These are phyloP conservation scores for Ganoderma lingzhi DNA, from an alignment of 1,284 basidiomycete species.

Conservation along the genomic window DNA sequence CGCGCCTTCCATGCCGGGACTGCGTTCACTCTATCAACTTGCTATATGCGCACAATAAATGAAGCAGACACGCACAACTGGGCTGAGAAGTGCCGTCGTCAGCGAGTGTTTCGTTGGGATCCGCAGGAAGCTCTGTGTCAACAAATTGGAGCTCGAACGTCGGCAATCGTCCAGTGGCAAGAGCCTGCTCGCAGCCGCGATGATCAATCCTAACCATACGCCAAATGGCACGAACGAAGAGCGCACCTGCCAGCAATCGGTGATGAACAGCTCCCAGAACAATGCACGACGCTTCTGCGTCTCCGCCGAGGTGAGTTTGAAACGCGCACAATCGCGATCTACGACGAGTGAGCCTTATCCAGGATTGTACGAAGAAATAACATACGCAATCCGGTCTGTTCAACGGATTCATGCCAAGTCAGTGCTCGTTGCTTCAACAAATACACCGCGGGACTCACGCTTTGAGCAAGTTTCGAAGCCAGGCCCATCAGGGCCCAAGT, in stretches of 20 bases:
- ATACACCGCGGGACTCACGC: constrained; percentile 37
- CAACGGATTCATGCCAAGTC: not conserved
- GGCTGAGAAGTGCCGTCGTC: constrained; percentile 39
- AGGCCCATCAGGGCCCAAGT: constrained; percentile 47
- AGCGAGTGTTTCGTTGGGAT: constrained; percentile 38
- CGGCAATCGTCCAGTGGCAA: constrained; percentile 41
- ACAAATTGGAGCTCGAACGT: constrained; percentile 42
- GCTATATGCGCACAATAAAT: not conserved
- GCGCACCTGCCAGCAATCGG: constrained; percentile 46
- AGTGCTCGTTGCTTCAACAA: not conserved
- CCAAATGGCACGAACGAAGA: not conserved
- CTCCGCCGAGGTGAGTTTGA: constrained; percentile 47
- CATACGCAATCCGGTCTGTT: constrained; percentile 43
- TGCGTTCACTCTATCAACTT: constrained; percentile 34
- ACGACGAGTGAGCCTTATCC: not conserved
- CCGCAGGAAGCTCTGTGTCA: constrained; percentile 41
- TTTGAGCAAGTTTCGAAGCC: constrained; percentile 45
- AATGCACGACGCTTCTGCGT: constrained; percentile 52
- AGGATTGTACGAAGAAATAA: constrained; percentile 5
- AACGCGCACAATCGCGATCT: constrained; percentile 54
- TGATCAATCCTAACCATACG: not conserved
- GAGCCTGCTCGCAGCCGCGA: constrained; percentile 28
- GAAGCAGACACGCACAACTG: constrained; percentile 35
- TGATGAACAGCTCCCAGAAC: constrained; percentile 57
- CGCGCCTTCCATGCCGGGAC: constrained; percentile 78